Percentiles rank a stretch among this genome's conserved stretches.
phyloP scores from a whole-genome alignment of 805 yeast genomes.

The Pichia gijzeniarum region DNA sequence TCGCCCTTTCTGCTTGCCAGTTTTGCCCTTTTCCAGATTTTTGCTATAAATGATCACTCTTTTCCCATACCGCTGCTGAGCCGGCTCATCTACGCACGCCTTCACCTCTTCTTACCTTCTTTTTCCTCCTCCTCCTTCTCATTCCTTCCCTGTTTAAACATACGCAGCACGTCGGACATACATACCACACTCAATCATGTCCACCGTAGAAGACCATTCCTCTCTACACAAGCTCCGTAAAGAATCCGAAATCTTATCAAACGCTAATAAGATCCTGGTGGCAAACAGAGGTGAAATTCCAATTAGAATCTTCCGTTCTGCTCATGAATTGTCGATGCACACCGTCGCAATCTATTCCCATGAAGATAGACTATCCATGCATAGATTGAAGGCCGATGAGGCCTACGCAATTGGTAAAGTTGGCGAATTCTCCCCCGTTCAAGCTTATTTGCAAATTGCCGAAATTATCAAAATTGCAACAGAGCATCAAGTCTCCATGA shows the following conservation, averaged over 20 bases:
- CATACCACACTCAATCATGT: slow-evolving; percentile 18
- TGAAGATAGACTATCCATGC: slow-evolving; percentile 92
- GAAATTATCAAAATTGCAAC: slow-evolving; percentile 86
- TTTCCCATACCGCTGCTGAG: no score
- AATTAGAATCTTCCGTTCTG: slow-evolving; percentile 87
- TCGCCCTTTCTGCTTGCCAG: no score
- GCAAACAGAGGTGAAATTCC: slow-evolving; percentile 87
- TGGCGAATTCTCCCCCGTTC: slow-evolving; percentile 91
- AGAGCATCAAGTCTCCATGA: slow-evolving; percentile 72
- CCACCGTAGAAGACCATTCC: slow-evolving; percentile 30
- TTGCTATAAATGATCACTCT: no score
- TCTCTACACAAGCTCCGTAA: slow-evolving; percentile 33
- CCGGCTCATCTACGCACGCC: no score
- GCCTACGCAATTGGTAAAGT: slow-evolving; percentile 85
- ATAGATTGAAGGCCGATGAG: slow-evolving; percentile 90
- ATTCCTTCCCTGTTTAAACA: no score
- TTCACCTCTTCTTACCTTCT: no score
- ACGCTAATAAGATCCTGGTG: slow-evolving; percentile 59
- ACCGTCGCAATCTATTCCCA: slow-evolving; percentile 96
- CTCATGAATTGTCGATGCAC: slow-evolving; percentile 95
- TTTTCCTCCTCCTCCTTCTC: no score
- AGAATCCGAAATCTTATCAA: slow-evolving; percentile 41
- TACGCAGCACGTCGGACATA: no score
- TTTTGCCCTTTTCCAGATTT: no score
- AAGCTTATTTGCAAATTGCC: slow-evolving; percentile 92